phyloP scores from a whole-genome alignment of 2,329 filamentous ascomycete species.

The Apiospora aurea region DNA sequence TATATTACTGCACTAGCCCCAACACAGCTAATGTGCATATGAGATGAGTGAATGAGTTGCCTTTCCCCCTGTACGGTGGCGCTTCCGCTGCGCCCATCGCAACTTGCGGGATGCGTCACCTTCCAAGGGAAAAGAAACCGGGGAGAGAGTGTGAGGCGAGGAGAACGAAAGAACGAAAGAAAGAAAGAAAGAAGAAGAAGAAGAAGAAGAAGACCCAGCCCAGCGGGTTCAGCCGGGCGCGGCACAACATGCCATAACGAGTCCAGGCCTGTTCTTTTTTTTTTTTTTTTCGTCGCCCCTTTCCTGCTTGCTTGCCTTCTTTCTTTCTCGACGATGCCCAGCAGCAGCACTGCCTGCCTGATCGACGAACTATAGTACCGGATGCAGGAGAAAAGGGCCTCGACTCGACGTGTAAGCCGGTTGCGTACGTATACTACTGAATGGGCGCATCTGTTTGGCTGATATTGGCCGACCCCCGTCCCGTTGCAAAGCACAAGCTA shows the following conservation, averaged over 20 bases:
- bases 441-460: background rate
- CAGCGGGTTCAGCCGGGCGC: background rate
- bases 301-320: background rate
- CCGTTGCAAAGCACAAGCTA: conserved; percentile 3
- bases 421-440: background rate
- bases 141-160: background rate
- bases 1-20: conserved; percentile 8
- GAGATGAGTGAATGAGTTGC: background rate
- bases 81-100: conserved; percentile 6
- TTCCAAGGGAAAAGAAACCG: background rate
- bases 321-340: background rate
- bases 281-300: background rate
- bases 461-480: background rate
- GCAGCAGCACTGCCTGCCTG: conserved; percentile 12
- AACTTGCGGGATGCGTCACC: background rate
- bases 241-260: conserved; percentile 5
- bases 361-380: conserved; percentile 4
- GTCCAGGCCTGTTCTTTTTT: background rate
- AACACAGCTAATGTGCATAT: background rate
- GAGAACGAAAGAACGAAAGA: background rate
- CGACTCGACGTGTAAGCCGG: background rate
- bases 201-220: background rate
- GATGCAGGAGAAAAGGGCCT: conserved; percentile 5
- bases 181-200: too few species aligned
- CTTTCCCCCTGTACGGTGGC: conserved; percentile 2